Conservation (phyloP, 1,139 yeast species). For the Debaryomyces nepalensis region DNA sequence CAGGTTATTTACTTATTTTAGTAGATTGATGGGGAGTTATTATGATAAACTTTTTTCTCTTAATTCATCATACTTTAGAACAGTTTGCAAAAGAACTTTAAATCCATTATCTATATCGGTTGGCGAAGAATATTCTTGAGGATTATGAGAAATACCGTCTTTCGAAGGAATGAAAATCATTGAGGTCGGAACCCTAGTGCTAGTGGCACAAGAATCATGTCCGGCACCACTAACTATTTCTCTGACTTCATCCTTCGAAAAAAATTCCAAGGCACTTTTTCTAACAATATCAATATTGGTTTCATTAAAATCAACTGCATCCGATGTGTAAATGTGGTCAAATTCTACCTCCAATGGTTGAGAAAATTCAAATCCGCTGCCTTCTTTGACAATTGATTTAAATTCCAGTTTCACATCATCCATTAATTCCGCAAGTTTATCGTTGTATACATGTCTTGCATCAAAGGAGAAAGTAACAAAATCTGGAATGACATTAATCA, state of each 20-base stretch:
- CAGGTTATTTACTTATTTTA: no score
- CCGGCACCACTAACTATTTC: constrained; percentile 72
- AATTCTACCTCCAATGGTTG: constrained; percentile 37
- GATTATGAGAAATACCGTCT: constrained; percentile 72
- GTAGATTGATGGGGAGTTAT: no score
- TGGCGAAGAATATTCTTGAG: constrained; percentile 66
- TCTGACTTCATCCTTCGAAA: constrained; percentile 45
- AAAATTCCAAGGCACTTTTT: constrained; percentile 54
- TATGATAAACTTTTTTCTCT: no score
- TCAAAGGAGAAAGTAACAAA: constrained; percentile 61
- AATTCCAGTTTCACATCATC: constrained; percentile 45
- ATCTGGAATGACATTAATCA: constrained; percentile 70
- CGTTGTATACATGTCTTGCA: constrained; percentile 59
- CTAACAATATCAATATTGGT: constrained; percentile 55
- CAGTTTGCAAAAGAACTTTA: constrained; percentile 59
- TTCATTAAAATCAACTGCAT: constrained; percentile 61
- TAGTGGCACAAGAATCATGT: constrained; percentile 69
- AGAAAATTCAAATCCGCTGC: background rate
- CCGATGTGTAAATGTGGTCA: constrained; percentile 50
- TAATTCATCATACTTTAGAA: constrained; percentile 54
- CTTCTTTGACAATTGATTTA: constrained; percentile 4
- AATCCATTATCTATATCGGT: constrained; percentile 66
- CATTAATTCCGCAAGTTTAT: constrained; percentile 40
- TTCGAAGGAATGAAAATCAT: constrained; percentile 76
- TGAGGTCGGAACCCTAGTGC: constrained; percentile 62